Evolutionary conservation across 2,329 filamentous ascomycete genomes (phyloP).

Genomic region (Cladosporium sp.): DNA sequence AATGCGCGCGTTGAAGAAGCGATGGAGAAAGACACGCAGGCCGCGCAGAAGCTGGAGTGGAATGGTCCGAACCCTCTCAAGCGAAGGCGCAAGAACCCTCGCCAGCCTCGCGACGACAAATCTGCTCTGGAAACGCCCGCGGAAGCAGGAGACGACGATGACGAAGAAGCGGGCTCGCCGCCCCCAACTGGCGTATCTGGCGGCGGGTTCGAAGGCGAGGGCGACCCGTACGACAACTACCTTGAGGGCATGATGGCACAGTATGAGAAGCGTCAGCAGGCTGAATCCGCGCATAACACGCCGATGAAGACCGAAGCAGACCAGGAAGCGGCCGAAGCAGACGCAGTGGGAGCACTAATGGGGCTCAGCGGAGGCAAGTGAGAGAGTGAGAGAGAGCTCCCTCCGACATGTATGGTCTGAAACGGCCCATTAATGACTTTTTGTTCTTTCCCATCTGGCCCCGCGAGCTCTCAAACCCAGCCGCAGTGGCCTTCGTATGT

Average conservation of each 20-base stretch:
- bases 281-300: slow-evolving; percentile 21
- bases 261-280: slow-evolving; percentile 17
- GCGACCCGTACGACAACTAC: slow-evolving; percentile 30
- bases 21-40: slow-evolving; percentile 33
- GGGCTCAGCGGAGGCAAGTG: slow-evolving; percentile 17
- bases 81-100: background rate
- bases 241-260: slow-evolving; percentile 23
- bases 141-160: slow-evolving; percentile 12
- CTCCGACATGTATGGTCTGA: too few species aligned
- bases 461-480: too few species aligned
- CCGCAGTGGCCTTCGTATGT: too few species aligned
- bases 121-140: slow-evolving; percentile 1
- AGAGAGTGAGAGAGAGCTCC: background rate
- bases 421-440: slow-evolving; percentile 1
- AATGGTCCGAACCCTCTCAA: slow-evolving; percentile 16
- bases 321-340: slow-evolving; percentile 18
- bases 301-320: slow-evolving; percentile 18
- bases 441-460: background rate
- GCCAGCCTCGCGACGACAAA: background rate
- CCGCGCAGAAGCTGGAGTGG: slow-evolving; percentile 29
- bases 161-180: slow-evolving; percentile 15
- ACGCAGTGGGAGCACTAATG: slow-evolving; percentile 24
- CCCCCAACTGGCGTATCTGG: slow-evolving; percentile 25
- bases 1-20: slow-evolving; percentile 27
- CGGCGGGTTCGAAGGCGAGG: slow-evolving; percentile 29